Evolutionary conservation across 2,329 filamentous ascomycete genomes (phyloP), one percentile per base, ranked within the genome.

Genomic region (Colletotrichum spaethianum): DNA sequence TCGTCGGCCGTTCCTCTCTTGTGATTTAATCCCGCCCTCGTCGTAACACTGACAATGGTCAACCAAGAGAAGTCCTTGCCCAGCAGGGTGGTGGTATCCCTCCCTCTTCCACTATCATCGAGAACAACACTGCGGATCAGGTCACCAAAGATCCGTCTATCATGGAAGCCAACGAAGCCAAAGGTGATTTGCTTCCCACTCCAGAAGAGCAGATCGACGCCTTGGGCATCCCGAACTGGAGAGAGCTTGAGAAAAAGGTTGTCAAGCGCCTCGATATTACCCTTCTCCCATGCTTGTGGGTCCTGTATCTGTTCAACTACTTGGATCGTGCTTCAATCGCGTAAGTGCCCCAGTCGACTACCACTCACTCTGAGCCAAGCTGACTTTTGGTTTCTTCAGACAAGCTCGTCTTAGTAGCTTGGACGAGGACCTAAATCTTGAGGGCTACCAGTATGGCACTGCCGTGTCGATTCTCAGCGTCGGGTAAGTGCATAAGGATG

Each of bases 381-480:
- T 60, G 20, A 64, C 18, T 42, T 48, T 40, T 28, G 2, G 5
- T 3, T 12, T 20, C 16, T 5, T 9, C 20, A 78, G 76, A 4
- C 76, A 78, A 70, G 77, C 76, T 14, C 69, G 75, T 23, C 74
- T 78, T 1, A 74, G 72, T 6, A 63, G 64, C 1, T 73, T 79
- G 11, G 74, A 79, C n/a, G 63, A 74, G 16, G 77, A 79, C 31
- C 73, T 79, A 4, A 73, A 68, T 1, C 76, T 79, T 4, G 52
- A 73, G 0, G 75, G 76, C 1, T 75, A 73, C 9, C 70, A 79
- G 28, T 79, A 76, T 48, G 77, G 75, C 16, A 73, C 75, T 11
- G 77, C 77, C 0, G 75, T 79, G 0, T 73, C 67, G 18, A 78
- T 79, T 23, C 59, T 79, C 9, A 78, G 74, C 36, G 73, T 78